Evolutionary conservation across 768 basidiomycete species (phyloP), one percentile per base, ranked within the genome.

Genomic region (Termitomyces sp.): DNA sequence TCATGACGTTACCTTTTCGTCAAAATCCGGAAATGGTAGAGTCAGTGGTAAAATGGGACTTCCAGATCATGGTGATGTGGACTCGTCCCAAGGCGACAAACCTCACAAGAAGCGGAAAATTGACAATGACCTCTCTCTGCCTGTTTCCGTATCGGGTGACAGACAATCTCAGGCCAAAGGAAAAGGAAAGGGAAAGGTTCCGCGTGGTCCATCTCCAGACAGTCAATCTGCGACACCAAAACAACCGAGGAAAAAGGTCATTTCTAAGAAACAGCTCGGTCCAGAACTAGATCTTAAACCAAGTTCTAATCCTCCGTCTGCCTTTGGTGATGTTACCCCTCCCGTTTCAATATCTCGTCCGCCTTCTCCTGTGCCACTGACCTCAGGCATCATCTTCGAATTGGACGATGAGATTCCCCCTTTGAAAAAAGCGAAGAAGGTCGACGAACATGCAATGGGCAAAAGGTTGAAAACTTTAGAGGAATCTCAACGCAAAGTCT

Each of bases 401-500:
- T 76, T 92, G 41, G 84, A 87, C 60, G 89, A 90, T 61, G 67
- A 72, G 8, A 80, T 89, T 41, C 89, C 88, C 6, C 84, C 86
- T 13, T 72, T 93, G 66, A 89, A 80, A 73, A 85, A 80, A 66
- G 90, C 89, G 6, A 91, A 89, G 70, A 89, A 87, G 69, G 76
- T 89, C 2, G 91, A 93, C 56, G 88, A 88, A 48, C 75, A 71
- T 57, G 79, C 83, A 3, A 88, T 89, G 81, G 70, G 82, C 27
- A 91, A 91, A 67, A 84, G 92, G 42, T 77, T 93, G 58, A 87
- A 86, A 70, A 78, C 84, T 6, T 69, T 94, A 33, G 93, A 93
- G 68, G 94, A 94, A 64, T 78, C 88, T 0, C 93, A 95, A 74
- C 81, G 83, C 58, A 94, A 93, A 73, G 88, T 93, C 9, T 96